phyloP scores from a whole-genome alignment of 2,329 filamentous ascomycete genomes.

The Trichoderma koningiopsis region DNA sequence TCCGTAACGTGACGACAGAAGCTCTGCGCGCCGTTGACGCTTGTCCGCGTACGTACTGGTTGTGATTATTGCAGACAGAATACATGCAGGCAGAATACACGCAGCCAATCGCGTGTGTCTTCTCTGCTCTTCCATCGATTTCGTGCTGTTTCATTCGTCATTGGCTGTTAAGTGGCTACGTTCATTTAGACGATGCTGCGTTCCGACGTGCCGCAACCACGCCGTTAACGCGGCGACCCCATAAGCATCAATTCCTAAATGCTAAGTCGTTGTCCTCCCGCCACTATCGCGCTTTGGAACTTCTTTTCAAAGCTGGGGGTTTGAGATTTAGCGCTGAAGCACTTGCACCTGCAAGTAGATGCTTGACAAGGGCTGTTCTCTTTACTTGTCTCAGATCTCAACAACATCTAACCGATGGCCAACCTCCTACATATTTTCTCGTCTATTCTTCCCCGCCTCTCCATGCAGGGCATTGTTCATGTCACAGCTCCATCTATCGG shows the following conservation, averaged over 20 bases:
- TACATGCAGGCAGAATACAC: background rate
- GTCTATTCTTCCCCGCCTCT: conserved; percentile 1
- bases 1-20: conserved; percentile 7
- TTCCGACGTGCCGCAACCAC: conserved; percentile 16
- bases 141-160: conserved; percentile 7
- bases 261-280: background rate
- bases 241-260: conserved; percentile 1
- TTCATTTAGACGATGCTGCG: conserved; percentile 5
- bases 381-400: conserved; percentile 5
- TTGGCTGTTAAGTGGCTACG: conserved; percentile 1
- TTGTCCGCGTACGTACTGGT: background rate
- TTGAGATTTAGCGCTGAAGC: background rate
- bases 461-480: conserved; percentile 10
- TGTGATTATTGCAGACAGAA: background rate
- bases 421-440: background rate
- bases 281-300: conserved; percentile 3
- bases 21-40: background rate
- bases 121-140: background rate
- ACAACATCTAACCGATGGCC: conserved; percentile 2
- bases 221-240: conserved; percentile 13
- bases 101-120: conserved; percentile 1
- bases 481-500: conserved; percentile 1
- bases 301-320: background rate
- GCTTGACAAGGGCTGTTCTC: background rate
- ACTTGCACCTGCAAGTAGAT: background rate